Percentiles rank a stretch among this genome's conserved stretches.
Conservation (phyloP, 2,329 filamentous ascomycete species). For the Trichoderma atroviride region DNA sequence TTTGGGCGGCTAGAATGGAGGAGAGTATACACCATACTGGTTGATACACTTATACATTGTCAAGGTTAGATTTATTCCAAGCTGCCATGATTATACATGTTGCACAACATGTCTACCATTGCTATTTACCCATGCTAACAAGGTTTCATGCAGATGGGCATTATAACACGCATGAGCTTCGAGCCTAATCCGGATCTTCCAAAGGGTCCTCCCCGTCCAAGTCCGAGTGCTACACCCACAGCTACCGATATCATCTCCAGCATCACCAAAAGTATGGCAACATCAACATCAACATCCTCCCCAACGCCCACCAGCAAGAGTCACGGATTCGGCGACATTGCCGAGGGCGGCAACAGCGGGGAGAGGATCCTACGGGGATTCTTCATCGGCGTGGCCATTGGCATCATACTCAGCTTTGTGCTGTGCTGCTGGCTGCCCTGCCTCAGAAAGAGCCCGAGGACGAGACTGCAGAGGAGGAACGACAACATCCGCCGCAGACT, state of each 20-base stretch:
- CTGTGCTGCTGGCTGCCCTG: slow-evolving; percentile 42
- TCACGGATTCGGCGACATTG: slow-evolving; percentile 32
- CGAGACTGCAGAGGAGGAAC: slow-evolving; percentile 22
- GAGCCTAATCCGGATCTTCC: slow-evolving; percentile 6
- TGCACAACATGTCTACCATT: neutral
- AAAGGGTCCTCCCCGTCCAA: neutral
- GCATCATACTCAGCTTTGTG: slow-evolving; percentile 38
- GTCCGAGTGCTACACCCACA: neutral
- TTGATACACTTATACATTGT: neutral
- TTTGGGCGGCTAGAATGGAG: slow-evolving; percentile 13
- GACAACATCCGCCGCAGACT: slow-evolving; percentile 2
- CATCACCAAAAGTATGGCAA: neutral
- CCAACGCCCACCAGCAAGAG: neutral
- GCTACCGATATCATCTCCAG: slow-evolving; percentile 5
- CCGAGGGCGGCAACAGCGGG: slow-evolving; percentile 37
- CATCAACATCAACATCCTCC: neutral
- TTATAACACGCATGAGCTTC: neutral
- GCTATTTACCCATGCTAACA: neutral
- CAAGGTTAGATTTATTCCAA: neutral
- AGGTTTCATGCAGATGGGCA: neutral
- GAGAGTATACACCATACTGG: neutral
- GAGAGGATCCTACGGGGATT: slow-evolving; percentile 41
- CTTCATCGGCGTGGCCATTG: slow-evolving; percentile 40
- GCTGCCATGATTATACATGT: neutral
- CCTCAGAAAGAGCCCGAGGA: slow-evolving; percentile 30